Base-by-base conservation (phyloP, 305 asterid species). In the Plantago lanceolata region DNA sequence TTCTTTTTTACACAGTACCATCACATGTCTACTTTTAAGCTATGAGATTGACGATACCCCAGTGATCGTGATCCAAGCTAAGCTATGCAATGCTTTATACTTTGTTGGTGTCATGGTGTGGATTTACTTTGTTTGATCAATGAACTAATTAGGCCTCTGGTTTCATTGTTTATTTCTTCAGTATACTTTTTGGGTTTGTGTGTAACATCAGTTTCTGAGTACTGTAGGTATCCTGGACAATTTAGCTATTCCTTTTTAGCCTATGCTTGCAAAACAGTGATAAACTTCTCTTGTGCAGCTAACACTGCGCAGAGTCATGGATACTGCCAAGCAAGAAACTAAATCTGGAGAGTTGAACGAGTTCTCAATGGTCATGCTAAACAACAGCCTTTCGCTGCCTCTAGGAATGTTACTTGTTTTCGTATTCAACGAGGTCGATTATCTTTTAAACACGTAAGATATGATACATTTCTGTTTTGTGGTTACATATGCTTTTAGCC, bases 361-460 rank as follows among this genome's bases (percentile, higher is more conserved):
- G 75, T 89, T 89, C 77, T 81, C 96, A 4, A 89, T 89, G 96
- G 96, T 89, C 76, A 68, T 86, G 82, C 85, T 89, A 64, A 89
- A 86, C 78, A 89, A 89, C 73, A 80, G 80, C 18, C 96, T 89
- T 66, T 89, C 95, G 18, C 64, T 89, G 69, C 96, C 96, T 20
- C 70, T 89, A 12, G 95, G 96, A 31, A 35, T 81, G 66, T 48
- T 82, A 40, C 91, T 89, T 68, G 48, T 89, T 54, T 61, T 86
- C 24, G 65, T 75, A 62, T 85, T 86, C 82, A 83, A 86, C 24
- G 96, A 89, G 78, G 80, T 73, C 65, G 87, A 85, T 48, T 89
- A 86, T 71, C 90, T 89, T 63, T 77, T 74, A 68, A 79, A 71
- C 70, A 89, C 97, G 95, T 89, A 73, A 89, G 95, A 81, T 69